Conservation (phyloP, 331 rosid genomes). For the Quercus lobata region DNA sequence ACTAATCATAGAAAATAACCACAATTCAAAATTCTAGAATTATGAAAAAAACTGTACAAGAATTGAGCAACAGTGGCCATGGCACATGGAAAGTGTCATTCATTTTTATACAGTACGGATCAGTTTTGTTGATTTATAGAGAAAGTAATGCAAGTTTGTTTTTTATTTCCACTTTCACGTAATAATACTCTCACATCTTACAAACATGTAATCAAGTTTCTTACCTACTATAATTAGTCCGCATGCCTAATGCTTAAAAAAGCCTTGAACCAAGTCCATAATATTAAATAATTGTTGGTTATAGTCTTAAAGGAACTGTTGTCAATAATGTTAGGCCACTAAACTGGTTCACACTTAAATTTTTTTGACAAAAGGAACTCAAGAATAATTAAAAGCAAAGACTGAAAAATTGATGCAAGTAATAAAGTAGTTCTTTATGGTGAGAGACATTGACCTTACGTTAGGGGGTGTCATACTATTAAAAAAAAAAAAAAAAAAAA, state of each 20-base stretch:
- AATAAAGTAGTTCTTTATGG: conserved; percentile 43
- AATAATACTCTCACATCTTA: conserved; percentile 6
- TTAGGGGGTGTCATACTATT: conserved; percentile 29
- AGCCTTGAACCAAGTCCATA: conserved; percentile 14
- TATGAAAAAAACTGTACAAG: neutral
- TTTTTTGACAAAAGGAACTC: conserved; percentile 49
- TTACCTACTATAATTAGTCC: conserved; percentile 12
- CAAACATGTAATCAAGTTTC: conserved; percentile 10
- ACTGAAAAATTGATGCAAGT: conserved; percentile 40
- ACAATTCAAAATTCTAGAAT: conserved; percentile 17
- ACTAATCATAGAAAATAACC: conserved; percentile 40
- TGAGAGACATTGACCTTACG: conserved; percentile 39
- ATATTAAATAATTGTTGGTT: conserved; percentile 18
- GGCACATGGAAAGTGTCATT: neutral
- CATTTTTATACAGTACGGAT: neutral
- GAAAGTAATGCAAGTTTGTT: neutral
- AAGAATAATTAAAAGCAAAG: conserved; percentile 30
- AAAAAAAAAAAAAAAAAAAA: conserved; percentile 27
- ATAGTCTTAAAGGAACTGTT: conserved; percentile 17
- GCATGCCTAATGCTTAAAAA: conserved; percentile 21
- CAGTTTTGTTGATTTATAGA: neutral
- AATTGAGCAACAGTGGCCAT: conserved; percentile 6
- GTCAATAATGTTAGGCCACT: conserved; percentile 33
- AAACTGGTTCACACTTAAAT: conserved; percentile 19
- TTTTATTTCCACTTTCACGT: neutral